phyloP scores from a whole-genome alignment of 2,329 filamentous ascomycete genomes.

The Ambrosiella beaveri region DNA sequence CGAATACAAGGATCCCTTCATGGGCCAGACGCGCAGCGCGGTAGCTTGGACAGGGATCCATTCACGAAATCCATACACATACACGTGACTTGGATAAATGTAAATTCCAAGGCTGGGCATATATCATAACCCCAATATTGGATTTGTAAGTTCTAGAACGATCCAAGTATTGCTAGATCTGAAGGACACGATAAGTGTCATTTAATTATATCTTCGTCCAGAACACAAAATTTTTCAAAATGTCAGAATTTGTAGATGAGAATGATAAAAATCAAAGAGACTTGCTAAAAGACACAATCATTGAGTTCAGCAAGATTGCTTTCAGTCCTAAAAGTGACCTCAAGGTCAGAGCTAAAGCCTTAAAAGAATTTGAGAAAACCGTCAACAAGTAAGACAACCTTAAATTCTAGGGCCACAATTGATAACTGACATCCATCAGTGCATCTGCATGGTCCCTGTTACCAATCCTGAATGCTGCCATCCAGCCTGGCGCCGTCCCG shows the following conservation, averaged over 20 bases:
- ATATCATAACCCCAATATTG: neutral
- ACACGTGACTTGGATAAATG: neutral
- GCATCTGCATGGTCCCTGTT: constrained; percentile 34
- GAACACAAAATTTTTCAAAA: neutral
- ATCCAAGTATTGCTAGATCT: neutral
- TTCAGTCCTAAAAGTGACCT: constrained; percentile 28
- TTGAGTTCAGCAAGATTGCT: constrained; percentile 29
- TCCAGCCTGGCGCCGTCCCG: constrained; percentile 42
- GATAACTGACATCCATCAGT: constrained; percentile 16
- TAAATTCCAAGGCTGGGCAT: neutral
- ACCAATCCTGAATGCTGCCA: constrained; percentile 42
- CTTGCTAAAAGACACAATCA: constrained; percentile 5
- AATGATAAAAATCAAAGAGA: constrained; percentile 15
- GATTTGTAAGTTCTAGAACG: constrained; percentile 3
- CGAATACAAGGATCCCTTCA: too few relatives aligned
- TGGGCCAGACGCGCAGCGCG: too few relatives aligned
- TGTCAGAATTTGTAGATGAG: constrained; percentile 20
- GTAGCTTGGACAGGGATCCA: neutral
- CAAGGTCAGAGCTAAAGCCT: constrained; percentile 20
- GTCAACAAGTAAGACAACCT: constrained; percentile 26
- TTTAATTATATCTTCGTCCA: neutral
- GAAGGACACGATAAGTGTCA: too few relatives aligned
- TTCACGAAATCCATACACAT: neutral
- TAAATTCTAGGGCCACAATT: neutral
- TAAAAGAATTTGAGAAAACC: constrained; percentile 27